Evolutionary conservation across 257 asterid species (phyloP), one percentile per base, ranked within the genome.

Genomic region (Perilla frutescens): DNA sequence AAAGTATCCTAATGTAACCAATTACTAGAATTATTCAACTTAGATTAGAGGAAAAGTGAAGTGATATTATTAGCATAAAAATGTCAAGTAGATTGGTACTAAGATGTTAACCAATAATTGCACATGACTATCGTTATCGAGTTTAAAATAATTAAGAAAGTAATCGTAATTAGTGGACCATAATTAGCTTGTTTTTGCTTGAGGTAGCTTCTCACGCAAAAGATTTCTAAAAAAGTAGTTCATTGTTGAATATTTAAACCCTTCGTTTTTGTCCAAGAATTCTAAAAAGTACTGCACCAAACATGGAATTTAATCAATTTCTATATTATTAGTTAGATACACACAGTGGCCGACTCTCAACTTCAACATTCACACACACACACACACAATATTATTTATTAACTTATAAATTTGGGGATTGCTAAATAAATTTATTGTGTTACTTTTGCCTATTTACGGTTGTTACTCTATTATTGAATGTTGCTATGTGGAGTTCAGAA

Each of bases 201-300:
- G 74, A 39, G 49, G 70, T 62, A 73, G 74, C 82, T 82, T 85
- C 84, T 62, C 85, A 80, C 87, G 89, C 93, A 84, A 84, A 79
- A 80, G 84, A 80, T 83, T 47, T 73, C 44, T 67, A 54, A 45
- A 37, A 11, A 74, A 56, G 39, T 55, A 58, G 73, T 32, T 55
- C 62, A 8, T 71, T 20, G 72, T 69, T 76, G 82, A 77, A 62
- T 62, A 3, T 62, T 49, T 43, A 43, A 51, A 44, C 54, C 37
- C 8, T 34, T 70, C 43, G 44, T 57, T 68, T 60, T 60, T 53
- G 37, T 56, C 34, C 50, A 58, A 51, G 3, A 26, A 58, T 48
- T 80, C 68, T 72, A 65, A 53, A 29, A 62, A 40, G 37, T 34
- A 34, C 1, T 49, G 75, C 77, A 76, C 64, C 68, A 77, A 62